Evolutionary conservation across 2,329 filamentous ascomycete genomes (phyloP), one percentile per base, ranked within the genome.

Genomic region (Orbilia quercus): DNA sequence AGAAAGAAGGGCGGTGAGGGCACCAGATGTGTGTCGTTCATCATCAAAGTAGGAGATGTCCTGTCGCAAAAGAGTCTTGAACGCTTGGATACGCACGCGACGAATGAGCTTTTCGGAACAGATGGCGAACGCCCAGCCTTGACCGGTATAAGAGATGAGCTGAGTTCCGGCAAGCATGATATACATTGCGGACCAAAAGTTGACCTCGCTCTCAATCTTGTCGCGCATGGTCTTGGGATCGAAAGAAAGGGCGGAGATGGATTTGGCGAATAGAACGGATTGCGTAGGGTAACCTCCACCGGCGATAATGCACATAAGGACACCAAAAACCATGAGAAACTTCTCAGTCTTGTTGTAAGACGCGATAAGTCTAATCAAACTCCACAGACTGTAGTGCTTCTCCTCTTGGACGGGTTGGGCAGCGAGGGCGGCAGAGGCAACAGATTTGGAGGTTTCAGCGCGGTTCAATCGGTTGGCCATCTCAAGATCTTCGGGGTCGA

Each of bases 1-100:
- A 1, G 91, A 93, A 11, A 97, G 83, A 82, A 96, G 95, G 0
- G 90, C 91, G 0, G 92, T 96, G 77, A 99, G 83, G 0, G 92
- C 90, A 76, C 95, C 95, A 5, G 92, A 89, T 5, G 90, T 92
- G 80, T 98, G 96, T 80, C 95, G 90, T 75, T 96, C 91, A 47
- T 85, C 85, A 80, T 98, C 95, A 77, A 97, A 99, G 81, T 93
- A 98, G 25, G 88, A 84, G 69, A 98, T 93, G 75, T 98, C 95
- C 81, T 98, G 94, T 75, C 93, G 90, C 57, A 98, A 87, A 83
- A 98, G 92, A 22, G 89, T 85, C 31, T 93, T 86, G 83, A 99
- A 97, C 5, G 92, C 90, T 66, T 84, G 84, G 80, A 95, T 88
- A 77, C 95, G 88, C 1, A 94, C 91, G 18, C 92, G 88, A 79